Evolutionary conservation across 2,329 filamentous ascomycete genomes (phyloP), one percentile per base, ranked within the genome.

Genomic region (Penicillium olsonii): DNA sequence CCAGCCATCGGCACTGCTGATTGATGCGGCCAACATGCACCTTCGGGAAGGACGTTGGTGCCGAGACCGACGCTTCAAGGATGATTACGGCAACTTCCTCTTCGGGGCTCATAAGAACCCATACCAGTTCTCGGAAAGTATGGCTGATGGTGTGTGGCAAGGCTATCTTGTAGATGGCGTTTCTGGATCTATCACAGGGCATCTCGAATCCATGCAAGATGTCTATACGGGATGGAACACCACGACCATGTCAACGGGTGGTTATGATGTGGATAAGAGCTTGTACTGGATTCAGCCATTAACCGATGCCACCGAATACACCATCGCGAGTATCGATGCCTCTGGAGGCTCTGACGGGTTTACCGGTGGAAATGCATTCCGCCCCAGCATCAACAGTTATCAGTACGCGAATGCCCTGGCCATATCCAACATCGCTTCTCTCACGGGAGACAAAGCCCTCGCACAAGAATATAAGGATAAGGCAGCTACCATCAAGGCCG

Each of bases 251-350:
- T 72, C 70, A 64, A 56, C 62, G 2, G 74, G 75, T 42, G 66
- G 68, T 2, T 70, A 67, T 24, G 72, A 76, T 43, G 54, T 59
- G 0, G 59, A 59, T n/a, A 75, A 75, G 48, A 66, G 64, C 0
- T 55, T 76, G 5, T 76, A 75, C 53, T 75, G 66, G 56, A 67
- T 75, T 5, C 72, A 75, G 42, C 73, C 74, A 0, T 48, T 76
- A 2, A 66, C 67, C 0, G 74, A 76, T 55, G 73, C 74, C 0
- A 76, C 73, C 0, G 74, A 76, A 50, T 76, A 76, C 50, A 76
- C 72, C 1, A 75, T 76, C 38, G 67, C 70, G 0, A 73, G 68
- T 35, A 75, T 75, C 45, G 73, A 76, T 48, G 70, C 74, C 0
- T 68, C 64, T 1, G 54, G 56, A 1, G 57, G 57, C 8, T 26